Percentiles rank a stretch among this genome's conserved stretches.
Conservation (phyloP, 2,329 filamentous ascomycete genomes). For the Tolypocladium amazonense region DNA sequence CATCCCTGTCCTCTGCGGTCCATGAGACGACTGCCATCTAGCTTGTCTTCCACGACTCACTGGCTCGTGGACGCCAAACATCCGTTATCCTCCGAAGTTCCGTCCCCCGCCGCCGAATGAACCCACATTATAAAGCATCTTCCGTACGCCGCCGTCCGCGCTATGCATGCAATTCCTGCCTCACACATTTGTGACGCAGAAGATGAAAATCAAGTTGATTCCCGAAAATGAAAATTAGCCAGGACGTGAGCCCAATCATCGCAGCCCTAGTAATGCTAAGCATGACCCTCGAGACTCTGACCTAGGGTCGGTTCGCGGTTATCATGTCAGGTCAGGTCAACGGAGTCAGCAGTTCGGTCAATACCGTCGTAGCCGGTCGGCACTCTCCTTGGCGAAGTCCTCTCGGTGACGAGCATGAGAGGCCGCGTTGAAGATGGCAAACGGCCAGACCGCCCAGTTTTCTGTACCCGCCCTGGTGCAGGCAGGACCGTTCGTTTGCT, state of each 20-base stretch:
- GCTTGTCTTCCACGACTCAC: background rate
- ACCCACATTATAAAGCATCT: background rate
- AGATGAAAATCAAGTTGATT: background rate
- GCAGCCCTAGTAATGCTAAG: background rate
- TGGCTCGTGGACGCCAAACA: background rate
- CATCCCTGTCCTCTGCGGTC: background rate
- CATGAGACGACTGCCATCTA: background rate
- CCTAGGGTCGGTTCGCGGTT: background rate
- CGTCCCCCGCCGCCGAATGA: background rate
- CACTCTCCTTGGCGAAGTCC: background rate
- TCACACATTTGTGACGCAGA: background rate
- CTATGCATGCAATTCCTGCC: background rate
- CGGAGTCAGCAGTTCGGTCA: slow-evolving; percentile 8
- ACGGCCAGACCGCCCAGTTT: background rate
- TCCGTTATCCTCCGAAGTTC: background rate
- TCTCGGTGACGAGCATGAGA: background rate
- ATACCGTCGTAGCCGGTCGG: slow-evolving; percentile 19
- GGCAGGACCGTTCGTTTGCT: background rate
- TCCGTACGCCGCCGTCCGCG: background rate
- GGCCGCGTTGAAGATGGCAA: background rate
- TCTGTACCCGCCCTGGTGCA: background rate
- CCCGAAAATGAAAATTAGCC: background rate
- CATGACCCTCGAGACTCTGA: background rate
- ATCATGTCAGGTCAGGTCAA: slow-evolving; percentile 6
- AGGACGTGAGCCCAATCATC: background rate